Evolutionary conservation across 305 asterid genomes (phyloP), one percentile per base, ranked within the genome.

Genomic region (Fraxinus albicans): DNA sequence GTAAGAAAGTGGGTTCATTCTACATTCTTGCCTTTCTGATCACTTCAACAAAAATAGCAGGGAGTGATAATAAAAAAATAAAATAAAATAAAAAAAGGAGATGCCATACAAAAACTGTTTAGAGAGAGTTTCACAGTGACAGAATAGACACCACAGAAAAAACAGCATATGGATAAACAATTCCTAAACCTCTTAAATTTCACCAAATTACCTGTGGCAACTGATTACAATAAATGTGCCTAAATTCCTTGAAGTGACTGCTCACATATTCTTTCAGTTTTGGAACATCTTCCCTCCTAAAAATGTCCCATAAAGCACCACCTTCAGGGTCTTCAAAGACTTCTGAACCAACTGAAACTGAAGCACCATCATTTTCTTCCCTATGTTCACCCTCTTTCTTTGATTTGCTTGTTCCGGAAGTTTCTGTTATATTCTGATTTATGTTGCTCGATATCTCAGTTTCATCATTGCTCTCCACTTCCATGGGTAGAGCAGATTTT

Each of bases 301-400:
- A 95, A 55, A 95, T 94, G 88, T 95, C 99, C 99, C 99, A 95
- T 23, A 95, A 84, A 81, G 98, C 99, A 86, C 95, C 98, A 77
- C 95, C 92, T 53, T 91, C 96, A 79, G 83, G 84, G 83, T 89
- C 88, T 72, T 19, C 84, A 77, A 72, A 78, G 78, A 79, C 83
- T 86, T 86, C 89, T 19, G 84, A 76, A 82, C 29, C 81, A 82
- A 31, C 84, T 13, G 84, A 73, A 70, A 53, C 83, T 27, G 42
- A 79, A 83, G 86, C 77, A 74, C 65, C 79, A 67, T 82, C 63
- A 76, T 29, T 78, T 34, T 73, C 82, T 53, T 77, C 67, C 4
- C 31, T 76, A 50, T 17, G 47, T 60, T 84, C 85, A 44, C 82
- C 86, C 17, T 40, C 63, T 36, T 17, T 83, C 72, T 76, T 86